A percentile compares a stretch with the other conserved stretches of the same genome.
phyloP scores from a whole-genome alignment of 2,329 filamentous ascomycete genomes.

The Colletotrichum siamense region DNA sequence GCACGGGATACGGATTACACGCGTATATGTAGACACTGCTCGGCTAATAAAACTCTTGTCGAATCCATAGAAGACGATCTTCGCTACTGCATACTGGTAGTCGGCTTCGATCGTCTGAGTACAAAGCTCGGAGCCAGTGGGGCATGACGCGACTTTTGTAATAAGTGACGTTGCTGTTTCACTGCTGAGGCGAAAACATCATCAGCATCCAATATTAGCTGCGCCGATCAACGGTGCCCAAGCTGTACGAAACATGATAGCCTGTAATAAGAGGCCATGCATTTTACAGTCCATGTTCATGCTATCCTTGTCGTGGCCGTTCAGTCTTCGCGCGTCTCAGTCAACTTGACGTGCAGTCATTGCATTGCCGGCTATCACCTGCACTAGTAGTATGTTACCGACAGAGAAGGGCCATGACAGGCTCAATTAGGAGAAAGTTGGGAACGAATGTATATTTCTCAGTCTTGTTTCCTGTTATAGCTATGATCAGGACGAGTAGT shows the following conservation, averaged over 20 bases:
- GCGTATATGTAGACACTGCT: not conserved
- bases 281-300: not conserved
- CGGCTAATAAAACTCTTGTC: not conserved
- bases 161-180: not conserved
- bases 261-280: not conserved
- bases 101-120: not conserved
- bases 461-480: not conserved
- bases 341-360: not conserved
- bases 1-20: not conserved
- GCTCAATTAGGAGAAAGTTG: not conserved
- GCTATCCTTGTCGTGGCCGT: not conserved
- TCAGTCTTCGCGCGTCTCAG: not conserved
- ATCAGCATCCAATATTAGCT: not conserved
- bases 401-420: not conserved
- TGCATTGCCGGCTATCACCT: not conserved
- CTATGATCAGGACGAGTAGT: not conserved
- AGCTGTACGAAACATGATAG: not conserved
- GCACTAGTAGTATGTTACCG: not conserved
- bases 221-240: accelerated
- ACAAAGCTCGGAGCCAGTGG: not conserved
- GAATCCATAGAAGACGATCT: not conserved
- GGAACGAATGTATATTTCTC: not conserved
- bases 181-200: not conserved
- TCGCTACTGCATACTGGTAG: not conserved
- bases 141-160: not conserved